phyloP scores from a whole-genome alignment of 495 filamentous ascomycete genomes.

The Aspergillus funiculosus region DNA sequence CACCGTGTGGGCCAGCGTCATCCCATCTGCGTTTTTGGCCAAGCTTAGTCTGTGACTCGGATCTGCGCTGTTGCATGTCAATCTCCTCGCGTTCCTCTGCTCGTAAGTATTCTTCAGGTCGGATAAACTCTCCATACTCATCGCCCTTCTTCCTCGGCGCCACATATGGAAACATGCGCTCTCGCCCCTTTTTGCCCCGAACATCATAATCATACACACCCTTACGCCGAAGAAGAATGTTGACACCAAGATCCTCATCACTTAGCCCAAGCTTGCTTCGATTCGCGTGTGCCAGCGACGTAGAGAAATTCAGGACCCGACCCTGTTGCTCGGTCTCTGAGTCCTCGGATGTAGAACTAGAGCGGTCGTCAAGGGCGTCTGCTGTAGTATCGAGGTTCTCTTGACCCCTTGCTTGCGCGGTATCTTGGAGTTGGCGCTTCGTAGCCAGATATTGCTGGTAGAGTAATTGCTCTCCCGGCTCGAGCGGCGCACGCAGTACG shows the following conservation, averaged over 20 bases:
- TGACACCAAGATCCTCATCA: slow-evolving; percentile 85
- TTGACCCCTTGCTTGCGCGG: slow-evolving; percentile 60
- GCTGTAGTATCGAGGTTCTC: slow-evolving; percentile 60
- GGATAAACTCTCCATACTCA: slow-evolving; percentile 88
- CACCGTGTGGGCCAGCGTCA: slow-evolving; percentile 49
- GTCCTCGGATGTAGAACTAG: slow-evolving; percentile 79
- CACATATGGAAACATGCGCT: slow-evolving; percentile 87
- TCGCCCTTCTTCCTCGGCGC: slow-evolving; percentile 73
- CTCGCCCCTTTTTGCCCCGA: slow-evolving; percentile 84
- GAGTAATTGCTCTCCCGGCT: slow-evolving; percentile 63
- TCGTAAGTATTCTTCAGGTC: slow-evolving; percentile 88
- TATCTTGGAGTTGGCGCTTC: slow-evolving; percentile 71
- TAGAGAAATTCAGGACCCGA: slow-evolving; percentile 80
- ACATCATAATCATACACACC: slow-evolving; percentile 89
- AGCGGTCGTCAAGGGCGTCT: slow-evolving; percentile 78
- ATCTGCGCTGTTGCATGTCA: slow-evolving; percentile 51
- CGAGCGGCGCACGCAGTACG: slow-evolving; percentile 57
- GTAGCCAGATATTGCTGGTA: slow-evolving; percentile 91
- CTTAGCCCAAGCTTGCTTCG: slow-evolving; percentile 74
- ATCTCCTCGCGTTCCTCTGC: slow-evolving; percentile 87
- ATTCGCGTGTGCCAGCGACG: slow-evolving; percentile 71
- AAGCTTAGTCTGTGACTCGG: slow-evolving; percentile 56
- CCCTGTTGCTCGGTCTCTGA: slow-evolving; percentile 89
- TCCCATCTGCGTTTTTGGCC: slow-evolving; percentile 95
- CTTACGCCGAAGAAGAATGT: slow-evolving; percentile 81